A percentile compares a stretch with the other conserved stretches of the same genome.
phyloP scores from a whole-genome alignment of 2,329 filamentous ascomycete species.

The Colletotrichum navitas region DNA sequence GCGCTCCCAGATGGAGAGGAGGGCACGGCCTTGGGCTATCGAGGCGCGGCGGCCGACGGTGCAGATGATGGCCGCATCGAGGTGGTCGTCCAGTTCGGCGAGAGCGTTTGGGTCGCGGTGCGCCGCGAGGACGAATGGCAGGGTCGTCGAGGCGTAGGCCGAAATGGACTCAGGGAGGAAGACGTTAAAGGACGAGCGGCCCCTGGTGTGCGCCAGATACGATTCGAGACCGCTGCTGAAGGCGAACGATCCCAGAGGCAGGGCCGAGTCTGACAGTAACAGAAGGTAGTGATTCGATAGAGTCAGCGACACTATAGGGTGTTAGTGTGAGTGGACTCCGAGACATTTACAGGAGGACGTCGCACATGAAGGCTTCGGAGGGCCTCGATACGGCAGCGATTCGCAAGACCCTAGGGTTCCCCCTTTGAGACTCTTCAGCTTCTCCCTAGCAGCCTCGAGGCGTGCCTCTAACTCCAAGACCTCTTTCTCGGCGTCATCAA shows the following conservation, averaged over 20 bases:
- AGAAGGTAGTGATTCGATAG: constrained; percentile 74
- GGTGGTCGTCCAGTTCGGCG: constrained; percentile 75
- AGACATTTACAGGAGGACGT: constrained; percentile 42
- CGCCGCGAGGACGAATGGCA: constrained; percentile 81
- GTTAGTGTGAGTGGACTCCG: constrained; percentile 31
- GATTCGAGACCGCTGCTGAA: constrained; percentile 88
- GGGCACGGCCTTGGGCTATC: constrained; percentile 79
- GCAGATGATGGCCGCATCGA: constrained; percentile 82
- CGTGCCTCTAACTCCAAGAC: constrained; percentile 69
- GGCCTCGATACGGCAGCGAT: constrained; percentile 7
- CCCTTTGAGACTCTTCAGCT: constrained; percentile 57
- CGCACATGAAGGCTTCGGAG: constrained; percentile 43
- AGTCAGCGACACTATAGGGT: constrained; percentile 21
- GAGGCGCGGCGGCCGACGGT: constrained; percentile 83
- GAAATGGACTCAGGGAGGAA: constrained; percentile 80
- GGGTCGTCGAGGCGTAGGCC: constrained; percentile 77
- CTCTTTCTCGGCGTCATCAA: constrained; percentile 60
- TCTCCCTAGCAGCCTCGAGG: constrained; percentile 60
- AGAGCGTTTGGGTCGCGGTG: constrained; percentile 68
- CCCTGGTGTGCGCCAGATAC: constrained; percentile 76
- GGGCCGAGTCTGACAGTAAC: constrained; percentile 83
- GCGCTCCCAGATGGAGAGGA: constrained; percentile 82
- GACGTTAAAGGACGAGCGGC: constrained; percentile 65
- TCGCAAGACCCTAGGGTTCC: constrained; percentile 42
- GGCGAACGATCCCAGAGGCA: constrained; percentile 88